Evolutionary conservation across 129 eudicot species (phyloP).

Genomic region (Dittrichia graveolens): DNA sequence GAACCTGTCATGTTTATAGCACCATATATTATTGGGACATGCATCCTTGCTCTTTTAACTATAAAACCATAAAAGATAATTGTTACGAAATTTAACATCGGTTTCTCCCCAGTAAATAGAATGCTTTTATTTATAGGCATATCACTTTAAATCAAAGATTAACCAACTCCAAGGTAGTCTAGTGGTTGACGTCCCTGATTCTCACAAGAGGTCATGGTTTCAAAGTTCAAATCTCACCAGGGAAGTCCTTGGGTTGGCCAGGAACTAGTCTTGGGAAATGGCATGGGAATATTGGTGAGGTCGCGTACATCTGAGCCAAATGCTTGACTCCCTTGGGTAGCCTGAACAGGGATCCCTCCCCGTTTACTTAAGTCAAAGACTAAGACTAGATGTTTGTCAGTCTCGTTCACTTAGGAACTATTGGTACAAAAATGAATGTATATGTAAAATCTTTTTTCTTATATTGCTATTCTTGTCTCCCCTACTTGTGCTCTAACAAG

Average conservation of each 20-base stretch:
- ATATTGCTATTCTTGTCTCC: slow-evolving; percentile 3
- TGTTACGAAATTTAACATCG: not conserved
- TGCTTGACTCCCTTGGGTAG: no score
- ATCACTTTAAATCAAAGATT: not conserved
- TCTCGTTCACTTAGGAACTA: not conserved
- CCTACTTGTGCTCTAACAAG: slow-evolving; percentile 14
- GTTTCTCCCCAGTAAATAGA: not conserved
- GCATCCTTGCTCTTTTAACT: not conserved
- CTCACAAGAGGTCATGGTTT: no score
- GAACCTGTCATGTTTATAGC: slow-evolving; percentile 4
- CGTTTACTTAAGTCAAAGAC: no score
- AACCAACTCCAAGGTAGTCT: no score
- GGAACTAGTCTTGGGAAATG: no score
- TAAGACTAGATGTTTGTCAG: not conserved
- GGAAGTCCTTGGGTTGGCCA: no score
- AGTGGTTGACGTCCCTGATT: no score
- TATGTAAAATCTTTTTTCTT: not conserved
- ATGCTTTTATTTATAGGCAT: not conserved
- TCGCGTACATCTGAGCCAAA: no score
- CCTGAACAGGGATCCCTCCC: no score
- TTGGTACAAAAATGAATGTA: not conserved
- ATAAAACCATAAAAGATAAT: not conserved
- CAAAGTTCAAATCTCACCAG: no score
- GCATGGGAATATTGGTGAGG: no score
- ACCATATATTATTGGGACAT: slow-evolving; percentile 5